Evolutionary conservation across 78 protist species (phyloP).

Genomic region (Salpingoeca rosetta): DNA sequence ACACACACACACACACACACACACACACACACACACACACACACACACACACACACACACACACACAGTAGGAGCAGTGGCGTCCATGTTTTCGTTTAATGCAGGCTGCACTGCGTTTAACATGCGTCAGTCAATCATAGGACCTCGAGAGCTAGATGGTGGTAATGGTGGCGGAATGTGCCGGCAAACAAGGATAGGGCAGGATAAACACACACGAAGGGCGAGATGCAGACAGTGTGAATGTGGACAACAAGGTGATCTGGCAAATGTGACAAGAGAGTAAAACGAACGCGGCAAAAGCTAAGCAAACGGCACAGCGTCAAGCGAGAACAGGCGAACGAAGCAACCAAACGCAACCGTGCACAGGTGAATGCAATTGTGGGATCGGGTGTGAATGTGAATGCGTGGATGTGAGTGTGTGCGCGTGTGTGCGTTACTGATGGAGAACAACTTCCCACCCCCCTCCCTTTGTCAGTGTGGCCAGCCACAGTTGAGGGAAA

Average conservation of each 20-base stretch:
- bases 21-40: too few relatives aligned
- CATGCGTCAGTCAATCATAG: too few relatives aligned
- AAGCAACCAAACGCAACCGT: not conserved
- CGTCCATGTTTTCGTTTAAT: too few relatives aligned
- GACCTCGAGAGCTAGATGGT: too few relatives aligned
- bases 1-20: too few relatives aligned
- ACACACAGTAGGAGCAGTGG: too few relatives aligned
- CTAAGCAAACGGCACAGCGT: not conserved
- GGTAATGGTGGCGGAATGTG: too few relatives aligned
- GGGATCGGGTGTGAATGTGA: not conserved
- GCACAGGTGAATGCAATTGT: not conserved
- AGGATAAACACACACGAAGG: slow-evolving; percentile 36
- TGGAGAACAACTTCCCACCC: not conserved
- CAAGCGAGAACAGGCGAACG: not conserved
- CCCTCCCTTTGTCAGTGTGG: too few relatives aligned
- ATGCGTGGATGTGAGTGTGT: not conserved
- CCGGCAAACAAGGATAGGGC: too few relatives aligned
- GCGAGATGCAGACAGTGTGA: slow-evolving; percentile 48
- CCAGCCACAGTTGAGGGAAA: not conserved
- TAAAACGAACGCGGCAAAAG: not conserved
- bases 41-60: too few relatives aligned
- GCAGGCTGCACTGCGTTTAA: too few relatives aligned
- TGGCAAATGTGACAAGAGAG: slow-evolving; percentile 17
- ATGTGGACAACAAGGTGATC: slow-evolving; percentile 35
- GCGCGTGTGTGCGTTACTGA: not conserved